phyloP scores from a whole-genome alignment of 306 rosid species.

The Carpinus fangiana region DNA sequence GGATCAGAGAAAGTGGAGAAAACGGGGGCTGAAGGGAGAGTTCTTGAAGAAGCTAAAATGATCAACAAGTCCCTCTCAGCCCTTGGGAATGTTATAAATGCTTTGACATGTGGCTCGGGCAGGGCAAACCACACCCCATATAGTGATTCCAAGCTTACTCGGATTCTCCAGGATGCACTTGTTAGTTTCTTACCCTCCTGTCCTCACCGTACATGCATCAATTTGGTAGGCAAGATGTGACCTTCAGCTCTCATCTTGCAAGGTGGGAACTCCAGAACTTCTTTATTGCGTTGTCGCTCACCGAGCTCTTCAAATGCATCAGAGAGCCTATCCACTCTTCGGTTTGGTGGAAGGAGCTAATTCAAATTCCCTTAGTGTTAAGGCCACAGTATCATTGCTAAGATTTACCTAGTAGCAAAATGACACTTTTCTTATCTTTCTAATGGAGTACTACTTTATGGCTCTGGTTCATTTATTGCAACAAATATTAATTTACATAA shows the following conservation, averaged over 20 bases:
- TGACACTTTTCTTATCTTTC: neutral
- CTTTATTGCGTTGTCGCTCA: slow-evolving; percentile 84
- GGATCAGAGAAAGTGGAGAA: slow-evolving; percentile 92
- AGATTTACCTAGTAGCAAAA: neutral
- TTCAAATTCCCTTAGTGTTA: slow-evolving; percentile 10
- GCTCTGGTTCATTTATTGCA: neutral
- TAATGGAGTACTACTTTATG: neutral
- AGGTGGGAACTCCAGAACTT: slow-evolving; percentile 81
- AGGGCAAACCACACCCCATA: slow-evolving; percentile 77
- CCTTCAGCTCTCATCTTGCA: slow-evolving; percentile 35
- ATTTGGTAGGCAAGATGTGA: slow-evolving; percentile 7
- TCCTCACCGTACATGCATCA: slow-evolving; percentile 5
- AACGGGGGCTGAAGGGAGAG: slow-evolving; percentile 86
- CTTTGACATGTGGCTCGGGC: slow-evolving; percentile 76
- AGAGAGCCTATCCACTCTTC: slow-evolving; percentile 83
- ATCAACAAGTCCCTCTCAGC: slow-evolving; percentile 87
- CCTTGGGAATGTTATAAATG: slow-evolving; percentile 82
- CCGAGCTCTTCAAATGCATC: slow-evolving; percentile 67
- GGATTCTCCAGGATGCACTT: slow-evolving; percentile 86
- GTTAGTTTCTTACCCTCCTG: slow-evolving; percentile 42
- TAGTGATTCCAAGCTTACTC: slow-evolving; percentile 87
- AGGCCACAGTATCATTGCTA: neutral
- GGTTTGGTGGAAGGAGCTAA: slow-evolving; percentile 73
- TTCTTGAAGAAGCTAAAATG: slow-evolving; percentile 88
- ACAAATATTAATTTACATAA: neutral